Base-by-base conservation (phyloP, 2,329 filamentous ascomycete genomes). In the Exutisphaerella laricina region DNA sequence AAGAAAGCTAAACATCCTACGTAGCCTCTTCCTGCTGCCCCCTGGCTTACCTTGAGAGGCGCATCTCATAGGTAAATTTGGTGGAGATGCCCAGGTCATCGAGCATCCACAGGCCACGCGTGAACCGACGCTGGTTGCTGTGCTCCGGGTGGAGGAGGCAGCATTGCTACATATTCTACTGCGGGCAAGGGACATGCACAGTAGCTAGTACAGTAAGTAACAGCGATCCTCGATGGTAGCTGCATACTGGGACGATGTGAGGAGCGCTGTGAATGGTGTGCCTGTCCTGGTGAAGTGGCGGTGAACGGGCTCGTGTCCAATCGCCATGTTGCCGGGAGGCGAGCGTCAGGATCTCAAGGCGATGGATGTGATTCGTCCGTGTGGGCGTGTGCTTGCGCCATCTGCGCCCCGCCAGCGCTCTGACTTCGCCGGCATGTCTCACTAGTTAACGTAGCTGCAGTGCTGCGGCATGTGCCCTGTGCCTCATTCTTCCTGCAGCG, bases 281-380 rank as follows among this genome's bases (percentile, higher is more conserved):
- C 30, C 30, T 33, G 30, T 9, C 30, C 13, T n/a, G 16, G 30
- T 12, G 4, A 35, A 35, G 33, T 35, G 33, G 33, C 33, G 33
- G 33, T 35, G 33, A 23, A 23, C 13, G 18, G 17, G 10, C 7
- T 17, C 33, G 20, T 21, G 8, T 5, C 33, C 33, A 35, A 35
- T 35, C 17, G 33, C 33, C 33, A 23, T 22, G 5, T 31, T 31
- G 29, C 31, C 31, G 18, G 18, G 14, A 35, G 18, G 12, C 10
- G 14, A 13, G 18, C 9, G 33, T n/a, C 8, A 35, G 17, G n/a
- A 35, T 12, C 12, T 7, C 31, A 33, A 13, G 8, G 20, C 4
- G 4, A 14, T 23, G 8, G 6, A n/a, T 33, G 30, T 33, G 30
- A 33, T 33, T 33, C 30, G 30, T 18, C 28, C 4, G 28, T 13